These are phyloP conservation scores for Hygrophorus pudorinus DNA, from an alignment of 768 basidiomycete genomes.

Conservation along the genomic window DNA sequence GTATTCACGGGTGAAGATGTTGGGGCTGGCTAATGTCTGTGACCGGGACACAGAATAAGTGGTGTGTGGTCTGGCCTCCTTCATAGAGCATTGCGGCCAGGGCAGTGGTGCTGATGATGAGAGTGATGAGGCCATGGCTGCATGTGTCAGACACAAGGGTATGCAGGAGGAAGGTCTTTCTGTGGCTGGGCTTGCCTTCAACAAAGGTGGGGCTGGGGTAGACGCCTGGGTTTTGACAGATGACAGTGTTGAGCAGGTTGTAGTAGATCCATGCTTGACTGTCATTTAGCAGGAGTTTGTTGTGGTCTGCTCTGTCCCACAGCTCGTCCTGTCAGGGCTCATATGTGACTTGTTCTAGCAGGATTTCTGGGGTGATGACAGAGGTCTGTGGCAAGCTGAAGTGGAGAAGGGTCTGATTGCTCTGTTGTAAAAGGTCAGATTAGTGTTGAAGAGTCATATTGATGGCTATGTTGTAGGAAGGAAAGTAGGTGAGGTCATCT, in stretches of 20 bases:
- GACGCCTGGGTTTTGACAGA: neutral
- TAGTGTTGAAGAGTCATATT: neutral
- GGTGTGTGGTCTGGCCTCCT: too few relatives aligned
- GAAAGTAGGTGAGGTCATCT: neutral
- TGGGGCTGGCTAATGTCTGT: too few relatives aligned
- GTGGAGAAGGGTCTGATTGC: neutral
- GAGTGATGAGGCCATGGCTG: too few relatives aligned
- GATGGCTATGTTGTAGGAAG: neutral
- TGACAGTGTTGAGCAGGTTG: neutral
- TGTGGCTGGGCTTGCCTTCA: constrained; percentile 1
- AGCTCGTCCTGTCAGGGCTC: neutral
- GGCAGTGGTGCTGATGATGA: too few relatives aligned
- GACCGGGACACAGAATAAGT: too few relatives aligned
- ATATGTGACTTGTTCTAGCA: too few relatives aligned
- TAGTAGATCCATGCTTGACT: neutral
- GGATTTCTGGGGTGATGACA: too few relatives aligned
- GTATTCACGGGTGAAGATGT: too few relatives aligned
- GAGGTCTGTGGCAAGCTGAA: neutral
- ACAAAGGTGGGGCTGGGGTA: neutral
- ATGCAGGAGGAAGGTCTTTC: constrained; percentile 1
- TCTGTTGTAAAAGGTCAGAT: too few relatives aligned
- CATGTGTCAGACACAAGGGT: too few relatives aligned
- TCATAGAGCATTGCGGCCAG: too few relatives aligned
- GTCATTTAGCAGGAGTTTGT: neutral
- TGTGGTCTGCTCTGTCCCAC: neutral